Evolutionary conservation across 768 basidiomycete species (phyloP).

Genomic region (Boletus sp.): DNA sequence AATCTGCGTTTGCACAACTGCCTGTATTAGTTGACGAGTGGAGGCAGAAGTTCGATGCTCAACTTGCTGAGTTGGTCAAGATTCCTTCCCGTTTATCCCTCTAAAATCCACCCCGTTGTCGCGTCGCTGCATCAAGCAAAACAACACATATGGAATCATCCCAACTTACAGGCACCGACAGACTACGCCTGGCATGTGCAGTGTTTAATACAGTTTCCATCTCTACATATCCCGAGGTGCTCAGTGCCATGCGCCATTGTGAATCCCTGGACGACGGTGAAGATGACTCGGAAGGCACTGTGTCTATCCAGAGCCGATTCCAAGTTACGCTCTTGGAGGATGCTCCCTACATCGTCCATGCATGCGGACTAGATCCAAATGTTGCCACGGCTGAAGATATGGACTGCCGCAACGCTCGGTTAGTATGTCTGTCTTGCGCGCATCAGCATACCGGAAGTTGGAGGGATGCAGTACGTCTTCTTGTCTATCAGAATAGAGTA

Average conservation of each 20-base stretch:
- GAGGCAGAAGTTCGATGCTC: background rate
- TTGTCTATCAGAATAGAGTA: background rate
- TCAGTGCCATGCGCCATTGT: background rate
- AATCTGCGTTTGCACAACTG: constrained; percentile 1
- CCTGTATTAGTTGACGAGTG: background rate
- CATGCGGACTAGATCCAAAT: constrained; percentile 3
- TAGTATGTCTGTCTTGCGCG: background rate
- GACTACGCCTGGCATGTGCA: background rate
- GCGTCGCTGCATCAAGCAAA: background rate
- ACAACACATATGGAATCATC: background rate
- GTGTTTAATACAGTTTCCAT: background rate
- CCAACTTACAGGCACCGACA: background rate
- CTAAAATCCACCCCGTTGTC: background rate
- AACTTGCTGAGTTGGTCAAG: background rate
- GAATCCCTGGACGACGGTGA: too few species aligned
- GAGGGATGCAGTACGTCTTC: constrained; percentile 1
- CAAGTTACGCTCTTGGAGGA: background rate
- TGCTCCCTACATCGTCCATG: background rate
- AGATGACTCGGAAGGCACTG: background rate
- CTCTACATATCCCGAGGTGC: background rate
- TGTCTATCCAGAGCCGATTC: background rate
- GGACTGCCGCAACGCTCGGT: constrained; percentile 1
- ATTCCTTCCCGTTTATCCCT: background rate
- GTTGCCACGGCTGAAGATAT: background rate
- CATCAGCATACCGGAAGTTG: background rate